Conservation (phyloP, 2,329 filamentous ascomycete species). For the Aspergillus ustus region DNA sequence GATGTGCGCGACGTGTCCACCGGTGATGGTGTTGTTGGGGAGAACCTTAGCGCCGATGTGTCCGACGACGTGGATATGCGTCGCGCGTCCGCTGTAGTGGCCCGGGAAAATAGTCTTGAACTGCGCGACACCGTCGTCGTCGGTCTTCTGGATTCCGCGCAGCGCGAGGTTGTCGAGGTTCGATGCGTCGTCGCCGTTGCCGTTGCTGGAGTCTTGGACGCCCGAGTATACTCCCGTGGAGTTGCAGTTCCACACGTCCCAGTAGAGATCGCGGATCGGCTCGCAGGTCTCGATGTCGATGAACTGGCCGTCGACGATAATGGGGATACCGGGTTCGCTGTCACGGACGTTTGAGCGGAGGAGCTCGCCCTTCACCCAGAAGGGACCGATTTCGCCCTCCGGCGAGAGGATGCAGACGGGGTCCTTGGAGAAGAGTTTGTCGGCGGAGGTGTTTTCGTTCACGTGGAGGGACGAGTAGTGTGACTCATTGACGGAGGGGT, state of each 20-base stretch:
- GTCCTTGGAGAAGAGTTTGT: slow-evolving; percentile 29
- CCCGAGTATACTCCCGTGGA: slow-evolving; percentile 33
- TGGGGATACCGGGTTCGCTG: slow-evolving; percentile 1
- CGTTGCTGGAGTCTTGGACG: slow-evolving; percentile 4
- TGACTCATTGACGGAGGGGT: slow-evolving; percentile 39
- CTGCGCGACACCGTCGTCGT: slow-evolving; percentile 49
- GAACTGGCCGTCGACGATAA: slow-evolving; percentile 14
- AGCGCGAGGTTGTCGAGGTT: slow-evolving; percentile 46
- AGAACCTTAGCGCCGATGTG: slow-evolving; percentile 38
- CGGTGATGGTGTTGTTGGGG: slow-evolving; percentile 47
- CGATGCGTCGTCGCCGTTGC: slow-evolving; percentile 12
- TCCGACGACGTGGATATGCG: slow-evolving; percentile 52
- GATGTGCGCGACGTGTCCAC: slow-evolving; percentile 57
- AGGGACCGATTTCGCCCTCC: slow-evolving; percentile 54
- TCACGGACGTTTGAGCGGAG: slow-evolving; percentile 42
- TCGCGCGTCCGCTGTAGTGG: slow-evolving; percentile 47
- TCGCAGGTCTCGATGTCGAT: slow-evolving; percentile 29
- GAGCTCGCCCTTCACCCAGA: slow-evolving; percentile 48
- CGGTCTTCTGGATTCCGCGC: slow-evolving; percentile 50
- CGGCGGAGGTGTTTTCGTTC: slow-evolving; percentile 25
- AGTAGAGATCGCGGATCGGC: slow-evolving; percentile 37
- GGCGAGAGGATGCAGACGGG: slow-evolving; percentile 53
- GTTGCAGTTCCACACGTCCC: slow-evolving; percentile 52
- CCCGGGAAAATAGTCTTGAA: slow-evolving; percentile 51
- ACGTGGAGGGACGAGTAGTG: slow-evolving; percentile 42